Evolutionary conservation across 2,329 filamentous ascomycete species (phyloP), one percentile per base, ranked within the genome.

Genomic region (Myriosclerotinia scirpicola): DNA sequence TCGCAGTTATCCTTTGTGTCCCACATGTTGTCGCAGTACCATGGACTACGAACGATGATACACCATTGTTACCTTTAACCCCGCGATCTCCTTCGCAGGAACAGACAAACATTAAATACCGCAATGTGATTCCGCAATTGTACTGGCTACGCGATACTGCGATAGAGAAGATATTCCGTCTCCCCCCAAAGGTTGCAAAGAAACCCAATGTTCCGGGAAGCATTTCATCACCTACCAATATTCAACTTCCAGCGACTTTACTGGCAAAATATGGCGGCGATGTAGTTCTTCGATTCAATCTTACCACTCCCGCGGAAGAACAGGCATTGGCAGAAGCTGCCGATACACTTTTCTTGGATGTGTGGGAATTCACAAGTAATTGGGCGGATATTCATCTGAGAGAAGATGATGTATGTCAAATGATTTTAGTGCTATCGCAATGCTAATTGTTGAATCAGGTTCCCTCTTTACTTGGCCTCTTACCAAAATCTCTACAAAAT

Each of bases 221-320:
- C 22, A 63, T 54, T 42, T 56, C 67, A 40, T 64, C 65, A 50
- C 67, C 71, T 17, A 69, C 74, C 59, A 76, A 69, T 66, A 73
- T 74, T 70, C 73, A 67, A 76, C 71, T 80, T 38, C 75, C 76
- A 5, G 67, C 71, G 3, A 75, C 69, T 20, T 65, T 76, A 15
- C 76, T 80, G 38, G 79, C 75, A 38, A 80, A 80, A 70, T 97
- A 97, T 76, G 86, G 87, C 69, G 86, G 90, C 69, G 89, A 97
- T 77, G 83, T 97, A n/a, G 92, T 99, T 20, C 80, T 98, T 69
- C 88, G 95, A 50, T 97, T 98, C 83, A 92, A 90, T 74, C 81
- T 97, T 65, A 88, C 84, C 69, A 87, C 85, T 36, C 78, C 82
- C 3, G 83, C 87, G 26, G 91, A 96, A 75, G 88, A 91, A 67